These are phyloP conservation scores for Penicillium sp. DNA, from an alignment of 2,329 filamentous ascomycete species.

Conservation along the genomic window DNA sequence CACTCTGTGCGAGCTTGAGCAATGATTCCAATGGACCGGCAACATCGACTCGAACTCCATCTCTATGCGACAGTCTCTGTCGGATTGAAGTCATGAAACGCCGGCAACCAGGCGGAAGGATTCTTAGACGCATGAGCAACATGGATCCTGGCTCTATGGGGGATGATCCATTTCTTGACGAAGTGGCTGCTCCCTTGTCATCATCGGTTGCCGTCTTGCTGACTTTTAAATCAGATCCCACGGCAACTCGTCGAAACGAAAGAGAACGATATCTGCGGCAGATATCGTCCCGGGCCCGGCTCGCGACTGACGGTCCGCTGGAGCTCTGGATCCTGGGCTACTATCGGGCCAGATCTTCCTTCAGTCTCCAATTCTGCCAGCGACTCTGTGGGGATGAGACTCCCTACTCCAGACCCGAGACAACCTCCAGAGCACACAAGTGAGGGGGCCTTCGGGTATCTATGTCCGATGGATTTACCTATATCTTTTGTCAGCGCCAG, in stretches of 20 bases:
- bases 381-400: neutral
- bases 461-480: conserved; percentile 19
- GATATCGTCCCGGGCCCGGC: conserved; percentile 1
- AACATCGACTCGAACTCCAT: conserved; percentile 25
- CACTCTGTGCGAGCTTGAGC: conserved; percentile 15
- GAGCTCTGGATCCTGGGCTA: conserved; percentile 24
- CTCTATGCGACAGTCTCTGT: conserved; percentile 18
- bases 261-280: neutral
- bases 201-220: neutral
- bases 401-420: neutral
- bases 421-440: neutral
- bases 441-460: neutral
- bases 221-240: conserved; percentile 9
- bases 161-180: conserved; percentile 18
- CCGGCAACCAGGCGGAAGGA: conserved; percentile 4
- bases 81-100: conserved; percentile 25
- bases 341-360: conserved; percentile 2
- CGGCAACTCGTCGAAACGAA: neutral
- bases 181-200: conserved; percentile 1
- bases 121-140: neutral
- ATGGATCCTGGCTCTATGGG: neutral
- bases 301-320: conserved; percentile 19
- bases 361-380: neutral
- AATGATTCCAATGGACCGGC: conserved; percentile 13
- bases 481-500: conserved; percentile 23